Evolutionary conservation across 352 stramenopile species (phyloP), one percentile per base, ranked within the genome.

Genomic region (Globisporangium parvum): DNA sequence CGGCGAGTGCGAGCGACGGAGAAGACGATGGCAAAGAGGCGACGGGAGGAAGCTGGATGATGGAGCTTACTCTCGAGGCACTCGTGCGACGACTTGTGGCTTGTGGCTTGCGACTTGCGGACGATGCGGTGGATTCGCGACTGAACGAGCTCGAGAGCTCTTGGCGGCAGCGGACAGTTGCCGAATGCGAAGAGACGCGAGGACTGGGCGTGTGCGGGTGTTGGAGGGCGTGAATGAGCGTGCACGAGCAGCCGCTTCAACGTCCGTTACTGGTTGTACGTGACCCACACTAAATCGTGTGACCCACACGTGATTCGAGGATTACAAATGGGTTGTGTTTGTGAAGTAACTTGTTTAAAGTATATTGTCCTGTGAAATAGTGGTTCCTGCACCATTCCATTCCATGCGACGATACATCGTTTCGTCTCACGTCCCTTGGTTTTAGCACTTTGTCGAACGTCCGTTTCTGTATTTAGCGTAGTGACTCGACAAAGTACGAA

Each of bases 31-130:
- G 50, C 18, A 44, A n/a, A 28, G 46, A 20, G 28, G 28, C 28
- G 56, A 52, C 59, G 31, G 47, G 71, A 85, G 70, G 75, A 88
- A 88, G 73, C 75, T 80, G 55, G 62, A 55, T 88, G 78, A 88
- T 77, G 75, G 57, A 84, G 72, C 76, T 85, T 88, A 79, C 72
- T 84, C 70, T 55, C 55, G 47, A 18, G 3, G n/a, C 21, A 35
- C 50, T 57, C 37, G 35, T 35, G 46, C 37, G 33, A 15, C 20
- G 14, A 10, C 35, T 48, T 42, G 37, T 6, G 15, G 18, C n/a
- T n/a, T n/a, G n/a, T n/a, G n/a, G n/a, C n/a, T n/a, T n/a, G 37
- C 21, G n/a, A 39, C 53, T 54, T 60, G 54, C 12, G 46, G 17
- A 14, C 21, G 55, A 15, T 24, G 24, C 35, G 31, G 53, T 17